Percentiles rank a stretch among this genome's conserved stretches.
Conservation (phyloP, 805 yeast genomes). For the Zygosaccharomyces siamensis region DNA sequence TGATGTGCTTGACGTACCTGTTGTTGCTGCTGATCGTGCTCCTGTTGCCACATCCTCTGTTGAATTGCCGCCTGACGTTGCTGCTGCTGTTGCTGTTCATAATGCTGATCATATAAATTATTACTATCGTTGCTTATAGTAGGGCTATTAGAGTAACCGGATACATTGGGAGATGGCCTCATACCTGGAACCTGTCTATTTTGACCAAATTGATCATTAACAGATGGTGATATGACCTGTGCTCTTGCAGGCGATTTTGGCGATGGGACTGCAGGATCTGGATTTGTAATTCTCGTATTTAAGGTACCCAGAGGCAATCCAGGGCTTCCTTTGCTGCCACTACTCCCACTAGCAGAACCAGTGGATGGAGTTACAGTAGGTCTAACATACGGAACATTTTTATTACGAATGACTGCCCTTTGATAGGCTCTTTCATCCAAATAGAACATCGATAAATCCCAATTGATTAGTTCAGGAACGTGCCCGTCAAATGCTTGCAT, state of each 20-base stretch:
- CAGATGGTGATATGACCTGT: background rate
- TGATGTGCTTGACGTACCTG: constrained; percentile 6
- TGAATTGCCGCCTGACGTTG: background rate
- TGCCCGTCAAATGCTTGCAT: constrained; percentile 52
- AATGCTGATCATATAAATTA: constrained; percentile 1
- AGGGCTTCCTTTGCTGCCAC: background rate
- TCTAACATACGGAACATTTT: constrained; percentile 3
- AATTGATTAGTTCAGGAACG: constrained; percentile 49
- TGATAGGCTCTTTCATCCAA: constrained; percentile 37
- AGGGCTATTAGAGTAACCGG: constrained; percentile 24
- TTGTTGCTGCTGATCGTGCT: background rate
- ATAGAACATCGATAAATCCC: constrained; percentile 43
- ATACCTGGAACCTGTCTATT: background rate
- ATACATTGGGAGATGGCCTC: constrained; percentile 16
- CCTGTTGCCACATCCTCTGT: background rate
- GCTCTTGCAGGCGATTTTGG: constrained; percentile 4
- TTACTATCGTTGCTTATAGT: constrained; percentile 10
- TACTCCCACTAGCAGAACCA: background rate
- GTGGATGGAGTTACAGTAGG: background rate
- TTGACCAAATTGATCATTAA: constrained; percentile 3
- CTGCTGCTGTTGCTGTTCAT: constrained; percentile 5
- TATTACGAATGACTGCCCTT: constrained; percentile 27
- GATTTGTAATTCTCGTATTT: background rate
- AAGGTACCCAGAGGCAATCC: background rate
- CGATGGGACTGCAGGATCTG: background rate